Base-by-base conservation (phyloP, 352 stramenopile genomes). In the Globisporangium echinulatum region DNA sequence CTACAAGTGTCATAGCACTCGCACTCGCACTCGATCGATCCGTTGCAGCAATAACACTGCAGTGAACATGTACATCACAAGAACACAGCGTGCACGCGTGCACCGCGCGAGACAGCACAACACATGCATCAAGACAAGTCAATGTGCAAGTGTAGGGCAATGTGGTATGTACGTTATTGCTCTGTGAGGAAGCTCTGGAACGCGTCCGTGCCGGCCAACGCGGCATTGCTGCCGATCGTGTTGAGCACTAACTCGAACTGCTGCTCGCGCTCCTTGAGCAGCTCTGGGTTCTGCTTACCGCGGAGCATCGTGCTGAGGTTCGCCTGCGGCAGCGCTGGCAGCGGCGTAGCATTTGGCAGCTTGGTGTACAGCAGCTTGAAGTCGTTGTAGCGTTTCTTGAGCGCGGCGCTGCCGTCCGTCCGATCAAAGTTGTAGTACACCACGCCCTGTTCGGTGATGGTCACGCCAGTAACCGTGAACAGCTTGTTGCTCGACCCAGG, bases 311-410 rank as follows among this genome's bases (percentile, higher is more conserved):
- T 70, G 51, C 64, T 48, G 3, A 92, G 38, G 7, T 75, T 76
- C 2, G 71, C 74, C n/a, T 59, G 43, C 0, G 85, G 85, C 5
- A 94, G 70, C 7, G 77, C 50, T 6, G 85, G 85, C 25, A 94
- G 61, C 38, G 8, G 57, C 33, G 67, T 67, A 3, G 65, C 63
- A 40, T 57, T 71, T 38, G 62, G 58, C 0, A 91, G 67, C 9
- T 63, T 62, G 9, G 65, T 62, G 56, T 92, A 75, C 8, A 94
- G 67, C 46, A 68, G 59, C 73, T 92, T 92, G 60, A 94, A 94
- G 63, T 92, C 85, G 59, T 82, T 90, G 69, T 77, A 92, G 63
- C 82, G 82, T 66, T 83, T 88, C 67, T 90, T 88, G 54, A 86
- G 66, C 36, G 55, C 55, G 11, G 13, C 58, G 4, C 72, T 65